phyloP scores from a whole-genome alignment of 805 yeast genomes.

The Suhomyces vadensis region DNA sequence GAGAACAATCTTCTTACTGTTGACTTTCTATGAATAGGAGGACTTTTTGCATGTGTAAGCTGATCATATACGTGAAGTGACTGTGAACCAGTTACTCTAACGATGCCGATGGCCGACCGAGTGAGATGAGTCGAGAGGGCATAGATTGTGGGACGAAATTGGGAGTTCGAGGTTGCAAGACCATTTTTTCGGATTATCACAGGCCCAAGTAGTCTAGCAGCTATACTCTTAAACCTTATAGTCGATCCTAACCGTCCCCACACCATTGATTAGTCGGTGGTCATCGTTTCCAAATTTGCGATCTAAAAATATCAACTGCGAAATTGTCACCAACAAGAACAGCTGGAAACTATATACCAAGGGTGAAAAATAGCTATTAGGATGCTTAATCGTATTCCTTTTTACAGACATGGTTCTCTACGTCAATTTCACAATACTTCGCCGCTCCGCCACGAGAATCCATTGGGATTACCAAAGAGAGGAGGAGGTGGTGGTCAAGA shows the following conservation, averaged over 20 bases:
- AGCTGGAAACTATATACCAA: no score
- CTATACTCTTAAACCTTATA: not conserved
- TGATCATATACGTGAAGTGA: conserved; percentile 45
- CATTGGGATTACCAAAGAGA: conserved; percentile 39
- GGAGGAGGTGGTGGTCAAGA: conserved; percentile 11
- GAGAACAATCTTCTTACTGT: conserved; percentile 57
- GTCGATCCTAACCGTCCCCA: not conserved
- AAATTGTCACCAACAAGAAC: not conserved
- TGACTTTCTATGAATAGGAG: conserved; percentile 56
- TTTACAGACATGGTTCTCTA: not conserved
- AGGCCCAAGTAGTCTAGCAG: not conserved
- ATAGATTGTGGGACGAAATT: conserved; percentile 68
- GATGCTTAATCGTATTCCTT: not conserved
- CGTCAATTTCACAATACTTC: conserved; percentile 4
- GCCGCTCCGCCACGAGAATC: conserved; percentile 34
- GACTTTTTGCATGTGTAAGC: conserved; percentile 42
- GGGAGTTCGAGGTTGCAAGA: not conserved
- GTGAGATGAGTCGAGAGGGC: conserved; percentile 86
- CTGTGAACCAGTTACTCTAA: conserved; percentile 78
- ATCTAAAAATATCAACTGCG: not conserved
- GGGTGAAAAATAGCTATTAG: not conserved
- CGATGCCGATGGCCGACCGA: conserved; percentile 82
- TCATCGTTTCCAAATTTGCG: not conserved
- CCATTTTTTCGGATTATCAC: no score
- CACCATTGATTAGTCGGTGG: not conserved